Conservation (phyloP, 352 stramenopile genomes). For the Phytopythium vexans region DNA sequence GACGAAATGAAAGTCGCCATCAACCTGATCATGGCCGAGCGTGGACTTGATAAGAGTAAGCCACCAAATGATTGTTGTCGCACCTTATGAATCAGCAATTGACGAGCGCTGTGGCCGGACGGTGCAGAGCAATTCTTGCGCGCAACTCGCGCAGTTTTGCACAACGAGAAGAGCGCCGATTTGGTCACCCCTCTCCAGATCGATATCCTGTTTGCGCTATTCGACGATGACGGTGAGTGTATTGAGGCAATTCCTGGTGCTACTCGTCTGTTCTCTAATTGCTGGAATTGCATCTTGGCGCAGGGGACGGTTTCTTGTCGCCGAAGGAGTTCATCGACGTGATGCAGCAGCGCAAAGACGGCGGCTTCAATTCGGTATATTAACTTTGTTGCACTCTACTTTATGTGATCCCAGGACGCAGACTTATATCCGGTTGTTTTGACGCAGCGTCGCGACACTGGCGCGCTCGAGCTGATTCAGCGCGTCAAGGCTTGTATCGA, state of each 20-base stretch:
- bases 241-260: background rate
- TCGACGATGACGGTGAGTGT: constrained; percentile 68
- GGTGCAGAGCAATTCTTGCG: constrained; percentile 75
- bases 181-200: constrained; percentile 76
- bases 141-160: constrained; percentile 60
- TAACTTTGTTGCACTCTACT: background rate
- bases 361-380: constrained; percentile 72
- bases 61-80: too few species aligned
- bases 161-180: constrained; percentile 50
- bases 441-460: constrained; percentile 66
- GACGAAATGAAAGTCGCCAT: constrained; percentile 86
- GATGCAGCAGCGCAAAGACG: constrained; percentile 85
- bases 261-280: background rate
- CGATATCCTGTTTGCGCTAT: constrained; percentile 83
- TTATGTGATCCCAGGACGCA: background rate
- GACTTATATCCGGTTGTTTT: background rate
- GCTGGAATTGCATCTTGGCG: background rate
- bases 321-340: constrained; percentile 84
- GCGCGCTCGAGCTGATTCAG: constrained; percentile 62
- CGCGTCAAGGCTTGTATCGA: constrained; percentile 70
- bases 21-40: constrained; percentile 74
- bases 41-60: constrained; percentile 83
- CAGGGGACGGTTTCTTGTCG: constrained; percentile 74
- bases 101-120: too few species aligned
- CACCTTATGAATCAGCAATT: too few species aligned